phyloP scores from a whole-genome alignment of 805 yeast species.

The Metahyphopichia silvanorum region DNA sequence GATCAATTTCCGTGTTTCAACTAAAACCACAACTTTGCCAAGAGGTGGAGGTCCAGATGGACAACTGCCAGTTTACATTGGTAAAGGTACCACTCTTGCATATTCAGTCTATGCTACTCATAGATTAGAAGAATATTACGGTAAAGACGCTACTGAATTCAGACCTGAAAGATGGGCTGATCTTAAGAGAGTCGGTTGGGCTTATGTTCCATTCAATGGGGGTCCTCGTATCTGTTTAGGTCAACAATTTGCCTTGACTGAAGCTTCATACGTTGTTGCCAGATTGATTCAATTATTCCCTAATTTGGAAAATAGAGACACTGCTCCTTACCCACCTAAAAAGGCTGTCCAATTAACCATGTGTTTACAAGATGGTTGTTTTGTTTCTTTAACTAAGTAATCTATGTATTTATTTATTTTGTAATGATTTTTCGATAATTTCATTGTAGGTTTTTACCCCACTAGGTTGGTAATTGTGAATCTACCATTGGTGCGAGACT shows the following conservation, averaged over 20 bases:
- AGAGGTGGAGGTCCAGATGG: conserved; percentile 35
- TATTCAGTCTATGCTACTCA: conserved; percentile 45
- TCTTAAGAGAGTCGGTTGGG: conserved; percentile 40
- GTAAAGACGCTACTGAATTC: conserved; percentile 44
- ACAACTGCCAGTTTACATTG: conserved; percentile 36
- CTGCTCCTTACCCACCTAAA: conserved; percentile 25
- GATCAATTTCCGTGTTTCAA: conserved; percentile 27
- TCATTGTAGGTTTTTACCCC: too few species aligned
- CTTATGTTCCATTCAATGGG: conserved; percentile 51
- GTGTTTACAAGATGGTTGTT: conserved; percentile 23
- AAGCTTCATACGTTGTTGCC: conserved; percentile 45
- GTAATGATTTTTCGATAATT: background rate
- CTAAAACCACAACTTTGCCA: conserved; percentile 30
- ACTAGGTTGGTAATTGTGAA: too few species aligned
- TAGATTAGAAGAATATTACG: conserved; percentile 38
- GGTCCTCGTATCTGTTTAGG: conserved; percentile 59
- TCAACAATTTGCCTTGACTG: conserved; percentile 55
- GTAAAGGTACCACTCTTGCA: conserved; percentile 42
- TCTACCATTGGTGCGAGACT: too few species aligned
- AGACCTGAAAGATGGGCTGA: conserved; percentile 51
- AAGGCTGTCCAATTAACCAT: conserved; percentile 26
- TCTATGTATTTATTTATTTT: background rate
- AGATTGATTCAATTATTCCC: conserved; percentile 31
- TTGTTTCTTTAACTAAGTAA: conserved; percentile 9
- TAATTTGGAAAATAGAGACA: conserved; percentile 14